These are phyloP conservation scores for Trichoderma parareesei DNA, from an alignment of 495 filamentous ascomycete species.

Conservation along the genomic window DNA sequence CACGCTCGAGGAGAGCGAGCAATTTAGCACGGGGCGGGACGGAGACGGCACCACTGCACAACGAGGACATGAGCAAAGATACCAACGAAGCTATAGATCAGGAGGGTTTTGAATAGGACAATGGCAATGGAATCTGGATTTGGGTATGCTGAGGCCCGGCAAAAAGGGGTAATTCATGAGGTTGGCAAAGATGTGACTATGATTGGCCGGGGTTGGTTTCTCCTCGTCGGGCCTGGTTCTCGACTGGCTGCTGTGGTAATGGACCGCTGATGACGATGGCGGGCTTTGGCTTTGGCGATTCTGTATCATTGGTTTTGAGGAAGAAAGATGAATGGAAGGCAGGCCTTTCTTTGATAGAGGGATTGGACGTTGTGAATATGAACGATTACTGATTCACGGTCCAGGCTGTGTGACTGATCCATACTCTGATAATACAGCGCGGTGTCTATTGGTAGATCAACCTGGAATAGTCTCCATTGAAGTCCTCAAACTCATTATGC, in stretches of 20 bases:
- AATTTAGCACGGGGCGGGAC: conserved; percentile 28
- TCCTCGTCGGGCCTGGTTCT: neutral
- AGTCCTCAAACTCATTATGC: too few relatives aligned
- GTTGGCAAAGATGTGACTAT: neutral
- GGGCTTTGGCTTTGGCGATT: neutral
- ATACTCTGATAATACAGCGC: too few relatives aligned
- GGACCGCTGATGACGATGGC: neutral
- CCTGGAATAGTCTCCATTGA: too few relatives aligned
- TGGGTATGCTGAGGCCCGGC: neutral
- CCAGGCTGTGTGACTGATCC: neutral
- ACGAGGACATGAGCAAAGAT: conserved; percentile 10
- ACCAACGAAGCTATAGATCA: neutral
- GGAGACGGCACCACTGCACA: conserved; percentile 40
- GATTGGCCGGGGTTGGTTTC: neutral
- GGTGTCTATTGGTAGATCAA: too few relatives aligned
- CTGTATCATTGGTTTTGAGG: neutral
- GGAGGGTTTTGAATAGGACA: conserved; percentile 3
- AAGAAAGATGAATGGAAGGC: neutral
- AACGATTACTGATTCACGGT: neutral
- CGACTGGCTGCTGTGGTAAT: neutral
- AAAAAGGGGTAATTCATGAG: neutral
- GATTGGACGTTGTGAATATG: neutral
- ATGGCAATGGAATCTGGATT: conserved; percentile 22
- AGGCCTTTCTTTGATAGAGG: neutral
- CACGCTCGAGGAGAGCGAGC: conserved; percentile 33